A percentile compares a stretch with the other conserved stretches of the same genome.
phyloP scores from a whole-genome alignment of 2,329 filamentous ascomycete genomes.

The Basipetospora chlamydospora region DNA sequence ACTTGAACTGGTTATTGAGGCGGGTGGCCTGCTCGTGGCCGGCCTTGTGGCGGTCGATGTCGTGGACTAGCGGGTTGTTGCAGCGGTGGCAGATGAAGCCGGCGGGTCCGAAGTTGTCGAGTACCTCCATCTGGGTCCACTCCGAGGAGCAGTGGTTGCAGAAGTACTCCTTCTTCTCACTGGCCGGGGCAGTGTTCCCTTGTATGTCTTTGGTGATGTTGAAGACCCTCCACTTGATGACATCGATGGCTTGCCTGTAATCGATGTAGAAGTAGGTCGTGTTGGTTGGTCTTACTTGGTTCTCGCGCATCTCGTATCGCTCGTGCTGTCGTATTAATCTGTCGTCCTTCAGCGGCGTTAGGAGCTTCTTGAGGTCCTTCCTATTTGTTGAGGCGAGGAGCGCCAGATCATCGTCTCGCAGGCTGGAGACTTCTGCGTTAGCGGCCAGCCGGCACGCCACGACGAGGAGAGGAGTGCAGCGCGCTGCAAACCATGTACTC shows the following conservation, averaged over 20 bases:
- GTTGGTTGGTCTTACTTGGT: conserved; percentile 66
- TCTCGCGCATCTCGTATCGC: conserved; percentile 61
- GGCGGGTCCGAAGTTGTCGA: conserved; percentile 55
- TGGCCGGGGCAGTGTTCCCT: conserved; percentile 61
- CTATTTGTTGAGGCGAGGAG: conserved; percentile 78
- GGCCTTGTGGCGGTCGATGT: conserved; percentile 52
- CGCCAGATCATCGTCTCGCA: conserved; percentile 78
- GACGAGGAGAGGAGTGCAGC: conserved; percentile 14
- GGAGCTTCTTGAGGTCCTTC: conserved; percentile 83
- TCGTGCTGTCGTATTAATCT: conserved; percentile 36
- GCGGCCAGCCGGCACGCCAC: no score
- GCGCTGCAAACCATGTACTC: no score
- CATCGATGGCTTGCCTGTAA: conserved; percentile 85
- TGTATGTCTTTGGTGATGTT: conserved; percentile 81
- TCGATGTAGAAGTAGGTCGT: conserved; percentile 97
- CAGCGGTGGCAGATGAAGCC: conserved; percentile 82
- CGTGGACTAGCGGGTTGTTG: conserved; percentile 45
- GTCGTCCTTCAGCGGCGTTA: conserved; percentile 71
- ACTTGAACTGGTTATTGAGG: conserved; percentile 66
- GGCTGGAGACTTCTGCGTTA: conserved; percentile 59
- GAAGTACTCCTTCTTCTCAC: conserved; percentile 83
- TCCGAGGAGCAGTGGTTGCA: conserved; percentile 71
- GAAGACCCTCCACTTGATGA: conserved; percentile 88
- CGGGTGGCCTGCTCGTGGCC: conserved; percentile 60
- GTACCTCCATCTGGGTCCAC: conserved; percentile 79